Evolutionary conservation across 768 basidiomycete genomes (phyloP).

Genomic region (Podaxis rugospora): DNA sequence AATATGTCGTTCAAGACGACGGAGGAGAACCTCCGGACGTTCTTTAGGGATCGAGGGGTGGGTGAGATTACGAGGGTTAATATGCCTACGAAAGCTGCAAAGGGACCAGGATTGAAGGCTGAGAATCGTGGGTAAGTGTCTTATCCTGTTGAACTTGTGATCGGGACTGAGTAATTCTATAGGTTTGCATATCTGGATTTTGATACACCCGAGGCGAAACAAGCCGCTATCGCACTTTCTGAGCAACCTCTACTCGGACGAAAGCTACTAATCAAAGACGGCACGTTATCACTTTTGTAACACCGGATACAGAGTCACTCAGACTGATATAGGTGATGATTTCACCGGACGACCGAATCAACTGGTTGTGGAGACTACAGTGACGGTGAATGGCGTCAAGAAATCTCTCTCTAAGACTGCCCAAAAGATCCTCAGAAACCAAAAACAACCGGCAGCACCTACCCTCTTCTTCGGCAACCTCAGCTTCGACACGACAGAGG

Average conservation of each 20-base stretch:
- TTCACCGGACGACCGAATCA: conserved; percentile 65
- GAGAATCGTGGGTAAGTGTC: conserved; percentile 76
- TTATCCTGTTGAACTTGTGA: conserved; percentile 13
- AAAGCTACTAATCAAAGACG: conserved; percentile 90
- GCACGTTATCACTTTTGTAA: conserved; percentile 31
- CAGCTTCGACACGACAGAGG: conserved; percentile 84
- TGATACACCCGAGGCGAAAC: conserved; percentile 68
- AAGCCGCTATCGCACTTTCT: conserved; percentile 70
- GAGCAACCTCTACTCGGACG: conserved; percentile 83
- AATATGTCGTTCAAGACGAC: conserved; percentile 92
- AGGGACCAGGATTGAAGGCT: conserved; percentile 41
- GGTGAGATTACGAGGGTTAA: conserved; percentile 79
- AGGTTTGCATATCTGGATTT: conserved; percentile 99
- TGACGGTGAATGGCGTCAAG: conserved; percentile 26
- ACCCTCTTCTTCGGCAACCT: conserved; percentile 94
- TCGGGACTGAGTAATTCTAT: background rate
- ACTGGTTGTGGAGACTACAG: conserved; percentile 30
- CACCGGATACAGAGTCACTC: background rate
- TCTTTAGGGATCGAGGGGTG: conserved; percentile 54
- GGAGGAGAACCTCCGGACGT: conserved; percentile 58
- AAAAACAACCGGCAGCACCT: conserved; percentile 80
- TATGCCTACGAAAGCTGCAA: conserved; percentile 73
- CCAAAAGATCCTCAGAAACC: conserved; percentile 69
- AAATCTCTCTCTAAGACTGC: conserved; percentile 60
- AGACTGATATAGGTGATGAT: conserved; percentile 52